These are phyloP conservation scores for Blyttiomyces sp. DNA, from an alignment of 371 early-diverging fungal genomes.

Conservation along the genomic window DNA sequence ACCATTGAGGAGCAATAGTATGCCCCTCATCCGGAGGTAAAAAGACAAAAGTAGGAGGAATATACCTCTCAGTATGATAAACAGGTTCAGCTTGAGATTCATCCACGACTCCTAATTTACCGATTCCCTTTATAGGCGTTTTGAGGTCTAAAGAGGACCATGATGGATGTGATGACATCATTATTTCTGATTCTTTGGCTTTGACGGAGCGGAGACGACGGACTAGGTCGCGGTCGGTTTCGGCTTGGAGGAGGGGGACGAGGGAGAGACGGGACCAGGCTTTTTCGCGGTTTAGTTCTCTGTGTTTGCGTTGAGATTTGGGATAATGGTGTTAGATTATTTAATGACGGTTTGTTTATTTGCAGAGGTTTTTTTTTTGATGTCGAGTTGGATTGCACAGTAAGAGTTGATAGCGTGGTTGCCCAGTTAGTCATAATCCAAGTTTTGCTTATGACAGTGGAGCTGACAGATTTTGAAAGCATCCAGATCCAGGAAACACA, in stretches of 20 bases:
- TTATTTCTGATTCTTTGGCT: slow-evolving; percentile 78
- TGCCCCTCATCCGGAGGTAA: slow-evolving; percentile 30
- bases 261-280: slow-evolving; percentile 82
- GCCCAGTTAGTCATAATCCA: no score
- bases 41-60: slow-evolving; percentile 57
- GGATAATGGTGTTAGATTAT: no score
- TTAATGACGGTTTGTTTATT: no score
- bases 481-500: no score
- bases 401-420: no score
- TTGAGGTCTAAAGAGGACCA: slow-evolving; percentile 58
- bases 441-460: no score
- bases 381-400: no score
- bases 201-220: slow-evolving; percentile 76
- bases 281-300: slow-evolving; percentile 91
- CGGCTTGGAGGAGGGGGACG: slow-evolving; percentile 85
- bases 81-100: slow-evolving; percentile 57
- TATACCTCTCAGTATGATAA: slow-evolving; percentile 81
- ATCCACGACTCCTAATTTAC: slow-evolving; percentile 33
- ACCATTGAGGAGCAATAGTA: slow-evolving; percentile 45
- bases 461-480: no score
- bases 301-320: slow-evolving; percentile 35
- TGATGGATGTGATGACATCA: slow-evolving; percentile 67
- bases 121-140: slow-evolving; percentile 43
- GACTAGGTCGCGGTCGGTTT: slow-evolving; percentile 85
- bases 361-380: no score